Conservation (phyloP, 768 basidiomycete genomes). For the Trametes cinnabarina region DNA sequence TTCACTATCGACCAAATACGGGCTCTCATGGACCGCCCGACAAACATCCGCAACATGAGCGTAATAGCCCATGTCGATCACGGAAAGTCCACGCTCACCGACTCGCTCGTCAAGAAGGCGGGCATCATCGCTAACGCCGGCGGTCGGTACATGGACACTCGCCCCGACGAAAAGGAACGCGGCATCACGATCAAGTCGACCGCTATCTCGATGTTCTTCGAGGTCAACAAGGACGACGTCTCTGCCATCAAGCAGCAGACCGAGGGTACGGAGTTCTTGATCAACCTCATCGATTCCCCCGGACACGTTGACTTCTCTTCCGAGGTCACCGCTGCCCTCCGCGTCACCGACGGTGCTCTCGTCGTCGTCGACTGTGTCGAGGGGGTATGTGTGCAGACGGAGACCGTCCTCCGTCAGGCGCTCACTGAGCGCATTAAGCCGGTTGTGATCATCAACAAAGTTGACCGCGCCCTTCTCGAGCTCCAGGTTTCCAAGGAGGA, state of each 20-base stretch:
- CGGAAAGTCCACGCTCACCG: slow-evolving; percentile 99
- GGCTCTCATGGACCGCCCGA: slow-evolving; percentile 69
- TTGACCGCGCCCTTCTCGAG: slow-evolving; percentile 98
- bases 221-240: slow-evolving; percentile 88
- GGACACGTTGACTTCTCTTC: slow-evolving; percentile 99
- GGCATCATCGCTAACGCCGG: slow-evolving; percentile 96
- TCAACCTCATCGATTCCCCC: slow-evolving; percentile 99
- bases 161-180: slow-evolving; percentile 98
- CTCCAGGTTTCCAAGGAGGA: slow-evolving; percentile 96
- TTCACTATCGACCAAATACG: slow-evolving; percentile 66
- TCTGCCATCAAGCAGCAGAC: slow-evolving; percentile 91
- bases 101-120: slow-evolving; percentile 98
- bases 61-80: slow-evolving; percentile 71
- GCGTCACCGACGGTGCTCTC: slow-evolving; percentile 98
- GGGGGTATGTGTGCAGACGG: slow-evolving; percentile 99
- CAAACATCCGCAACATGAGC: background rate
- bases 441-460: slow-evolving; percentile 99
- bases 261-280: slow-evolving; percentile 93
- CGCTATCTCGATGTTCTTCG: slow-evolving; percentile 99
- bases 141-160: slow-evolving; percentile 95
- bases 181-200: slow-evolving; percentile 99
- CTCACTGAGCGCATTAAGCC: slow-evolving; percentile 99
- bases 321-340: slow-evolving; percentile 98
- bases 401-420: slow-evolving; percentile 97
- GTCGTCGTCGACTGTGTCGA: slow-evolving; percentile 99